Evolutionary conservation across 2,329 filamentous ascomycete species (phyloP).

Genomic region (Aspergillus tubingensis): DNA sequence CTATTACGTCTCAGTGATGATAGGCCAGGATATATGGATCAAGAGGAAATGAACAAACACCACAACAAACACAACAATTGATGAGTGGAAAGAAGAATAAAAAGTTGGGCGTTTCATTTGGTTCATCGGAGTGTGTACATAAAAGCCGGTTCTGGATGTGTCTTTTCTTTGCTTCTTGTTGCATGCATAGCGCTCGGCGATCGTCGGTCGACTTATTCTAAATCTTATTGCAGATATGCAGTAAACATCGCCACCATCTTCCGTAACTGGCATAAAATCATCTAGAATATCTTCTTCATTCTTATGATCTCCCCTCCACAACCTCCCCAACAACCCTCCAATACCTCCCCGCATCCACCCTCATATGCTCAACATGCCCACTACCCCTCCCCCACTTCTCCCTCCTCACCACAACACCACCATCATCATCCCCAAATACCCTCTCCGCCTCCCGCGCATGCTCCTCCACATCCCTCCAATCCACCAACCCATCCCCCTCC

Average conservation of each 20-base stretch:
- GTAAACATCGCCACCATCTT: too few relatives aligned
- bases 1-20: not conserved
- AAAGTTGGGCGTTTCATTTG: constrained; percentile 8
- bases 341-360: constrained; percentile 39
- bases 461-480: constrained; percentile 8
- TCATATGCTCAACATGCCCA: constrained; percentile 45
- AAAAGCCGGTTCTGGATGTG: not conserved
- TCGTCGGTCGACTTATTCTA: constrained; percentile 13
- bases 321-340: constrained; percentile 42
- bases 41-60: not conserved
- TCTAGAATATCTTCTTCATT: too few relatives aligned
- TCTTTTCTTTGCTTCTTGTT: constrained; percentile 17
- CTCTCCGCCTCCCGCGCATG: constrained; percentile 6
- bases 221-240: not conserved
- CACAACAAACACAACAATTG: not conserved
- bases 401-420: constrained; percentile 29
- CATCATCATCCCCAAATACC: constrained; percentile 13
- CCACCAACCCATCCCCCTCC: constrained; percentile 6
- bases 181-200: constrained; percentile 29
- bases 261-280: too few relatives aligned
- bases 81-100: not conserved
- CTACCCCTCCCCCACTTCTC: constrained; percentile 39
- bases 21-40: too few relatives aligned
- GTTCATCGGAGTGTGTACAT: not conserved
- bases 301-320: too few relatives aligned